Percentiles rank a stretch among this genome's conserved stretches.
Evolutionary conservation across 2,329 filamentous ascomycete species (phyloP).

Genomic region (Alternaria sp.): DNA sequence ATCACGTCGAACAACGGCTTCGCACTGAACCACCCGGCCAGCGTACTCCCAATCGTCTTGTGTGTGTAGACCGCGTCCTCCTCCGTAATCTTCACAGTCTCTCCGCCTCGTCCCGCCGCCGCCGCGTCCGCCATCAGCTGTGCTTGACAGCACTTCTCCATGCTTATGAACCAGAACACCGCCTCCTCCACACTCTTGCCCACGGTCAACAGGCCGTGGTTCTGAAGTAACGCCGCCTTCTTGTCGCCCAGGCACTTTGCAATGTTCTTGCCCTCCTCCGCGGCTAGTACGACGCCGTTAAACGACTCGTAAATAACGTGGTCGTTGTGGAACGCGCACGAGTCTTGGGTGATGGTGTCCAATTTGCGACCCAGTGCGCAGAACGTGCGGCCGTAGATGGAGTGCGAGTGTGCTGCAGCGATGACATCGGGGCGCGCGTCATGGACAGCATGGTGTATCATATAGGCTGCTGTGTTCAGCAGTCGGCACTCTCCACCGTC

Average conservation of each 20-base stretch:
- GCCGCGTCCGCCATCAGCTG: constrained; percentile 64
- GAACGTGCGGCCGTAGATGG: constrained; percentile 68
- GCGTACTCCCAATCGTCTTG: constrained; percentile 68
- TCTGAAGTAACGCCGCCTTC: constrained; percentile 63
- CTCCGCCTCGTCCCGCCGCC: constrained; percentile 67
- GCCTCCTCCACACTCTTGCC: constrained; percentile 60
- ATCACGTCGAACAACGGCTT: constrained; percentile 76
- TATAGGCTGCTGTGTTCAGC: constrained; percentile 61
- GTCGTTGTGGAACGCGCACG: constrained; percentile 63
- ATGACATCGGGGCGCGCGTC: constrained; percentile 66
- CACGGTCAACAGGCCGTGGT: constrained; percentile 62
- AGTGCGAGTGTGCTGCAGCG: constrained; percentile 67
- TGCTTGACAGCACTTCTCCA: constrained; percentile 63
- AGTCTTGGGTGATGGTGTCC: constrained; percentile 67
- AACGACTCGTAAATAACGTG: constrained; percentile 62
- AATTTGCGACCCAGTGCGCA: constrained; percentile 67
- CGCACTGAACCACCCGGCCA: constrained; percentile 72
- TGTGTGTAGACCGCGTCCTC: constrained; percentile 74
- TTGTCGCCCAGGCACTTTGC: constrained; percentile 58
- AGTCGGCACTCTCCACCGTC: constrained; percentile 62
- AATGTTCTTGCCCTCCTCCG: constrained; percentile 63
- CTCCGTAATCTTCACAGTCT: constrained; percentile 72
- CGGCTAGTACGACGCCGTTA: constrained; percentile 62
- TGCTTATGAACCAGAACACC: constrained; percentile 62
- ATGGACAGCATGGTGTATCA: constrained; percentile 68